phyloP scores from a whole-genome alignment of 2,329 filamentous ascomycete species.

The Biscogniauxia marginata region DNA sequence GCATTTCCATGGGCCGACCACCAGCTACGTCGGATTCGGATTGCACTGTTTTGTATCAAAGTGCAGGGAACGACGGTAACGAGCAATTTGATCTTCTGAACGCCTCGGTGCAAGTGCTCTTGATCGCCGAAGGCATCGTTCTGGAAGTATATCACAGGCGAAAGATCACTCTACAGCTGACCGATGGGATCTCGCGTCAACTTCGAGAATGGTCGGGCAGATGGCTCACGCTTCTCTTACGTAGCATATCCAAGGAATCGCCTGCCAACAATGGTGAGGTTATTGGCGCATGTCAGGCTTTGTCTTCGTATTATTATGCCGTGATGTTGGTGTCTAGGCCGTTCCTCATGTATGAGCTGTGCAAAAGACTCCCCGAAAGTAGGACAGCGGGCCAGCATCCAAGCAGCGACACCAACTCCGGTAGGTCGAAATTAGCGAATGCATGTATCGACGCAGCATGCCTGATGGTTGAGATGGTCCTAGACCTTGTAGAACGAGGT shows the following conservation, averaged over 20 bases:
- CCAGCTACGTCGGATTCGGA: slow-evolving; percentile 54
- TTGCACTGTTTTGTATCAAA: slow-evolving; percentile 50
- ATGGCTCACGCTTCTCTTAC: slow-evolving; percentile 48
- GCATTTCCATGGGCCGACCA: slow-evolving; percentile 53
- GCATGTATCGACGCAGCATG: slow-evolving; percentile 56
- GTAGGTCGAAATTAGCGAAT: slow-evolving; percentile 51
- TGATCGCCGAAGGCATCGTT: slow-evolving; percentile 51
- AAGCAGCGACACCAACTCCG: slow-evolving; percentile 32
- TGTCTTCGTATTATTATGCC: slow-evolving; percentile 55
- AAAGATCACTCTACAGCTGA: slow-evolving; percentile 52
- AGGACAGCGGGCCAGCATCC: slow-evolving; percentile 16
- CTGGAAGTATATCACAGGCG: slow-evolving; percentile 52
- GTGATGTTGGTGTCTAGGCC: slow-evolving; percentile 57
- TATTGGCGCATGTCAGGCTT: slow-evolving; percentile 49
- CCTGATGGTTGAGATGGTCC: slow-evolving; percentile 50
- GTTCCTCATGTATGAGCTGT: slow-evolving; percentile 56
- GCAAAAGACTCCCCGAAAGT: slow-evolving; percentile 42
- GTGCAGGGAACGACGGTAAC: slow-evolving; percentile 33
- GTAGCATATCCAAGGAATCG: slow-evolving; percentile 30
- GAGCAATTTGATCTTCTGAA: slow-evolving; percentile 48
- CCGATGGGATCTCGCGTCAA: slow-evolving; percentile 52
- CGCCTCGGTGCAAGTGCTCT: slow-evolving; percentile 51
- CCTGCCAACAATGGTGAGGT: slow-evolving; percentile 31
- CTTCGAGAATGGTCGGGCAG: slow-evolving; percentile 50
- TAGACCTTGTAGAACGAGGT: slow-evolving; percentile 43